Conservation (phyloP, 2,329 filamentous ascomycete species). For the Clarireedia sp. region DNA sequence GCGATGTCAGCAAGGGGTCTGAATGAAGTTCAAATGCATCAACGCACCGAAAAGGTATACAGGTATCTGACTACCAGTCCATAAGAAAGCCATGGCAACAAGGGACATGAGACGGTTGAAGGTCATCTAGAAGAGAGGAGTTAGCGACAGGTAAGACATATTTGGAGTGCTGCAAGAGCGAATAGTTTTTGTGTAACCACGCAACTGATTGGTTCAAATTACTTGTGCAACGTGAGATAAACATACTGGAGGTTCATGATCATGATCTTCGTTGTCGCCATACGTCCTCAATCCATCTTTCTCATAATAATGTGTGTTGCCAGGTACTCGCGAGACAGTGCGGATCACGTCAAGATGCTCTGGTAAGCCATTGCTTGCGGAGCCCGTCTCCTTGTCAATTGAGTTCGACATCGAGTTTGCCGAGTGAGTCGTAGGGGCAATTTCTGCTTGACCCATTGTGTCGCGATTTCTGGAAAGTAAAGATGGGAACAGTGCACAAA, state of each 20-base stretch:
- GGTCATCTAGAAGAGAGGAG: slow-evolving; percentile 40
- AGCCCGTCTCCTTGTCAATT: slow-evolving; percentile 16
- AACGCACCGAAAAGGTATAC: slow-evolving; percentile 42
- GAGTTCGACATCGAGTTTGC: slow-evolving; percentile 16
- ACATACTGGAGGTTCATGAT: slow-evolving; percentile 38
- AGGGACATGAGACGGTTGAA: slow-evolving; percentile 53
- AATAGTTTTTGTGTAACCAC: no score
- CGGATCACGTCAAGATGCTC: not conserved
- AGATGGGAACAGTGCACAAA: not conserved
- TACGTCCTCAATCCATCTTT: slow-evolving; percentile 34
- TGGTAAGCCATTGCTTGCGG: not conserved
- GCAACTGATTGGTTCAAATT: no score
- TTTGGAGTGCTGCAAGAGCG: slow-evolving; percentile 34
- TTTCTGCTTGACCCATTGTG: not conserved
- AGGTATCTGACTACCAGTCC: slow-evolving; percentile 54
- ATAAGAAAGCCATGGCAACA: slow-evolving; percentile 50
- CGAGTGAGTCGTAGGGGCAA: not conserved
- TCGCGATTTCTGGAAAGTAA: not conserved
- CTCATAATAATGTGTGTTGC: slow-evolving; percentile 17
- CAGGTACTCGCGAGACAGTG: slow-evolving; percentile 15
- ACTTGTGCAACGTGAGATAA: not conserved
- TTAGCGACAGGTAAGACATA: slow-evolving; percentile 35
- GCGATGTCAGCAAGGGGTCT: slow-evolving; percentile 3
- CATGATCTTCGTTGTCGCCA: slow-evolving; percentile 40
- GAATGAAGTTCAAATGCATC: not conserved